phyloP scores from a whole-genome alignment of 2,329 filamentous ascomycete species.

The Cytospora chrysosperma region DNA sequence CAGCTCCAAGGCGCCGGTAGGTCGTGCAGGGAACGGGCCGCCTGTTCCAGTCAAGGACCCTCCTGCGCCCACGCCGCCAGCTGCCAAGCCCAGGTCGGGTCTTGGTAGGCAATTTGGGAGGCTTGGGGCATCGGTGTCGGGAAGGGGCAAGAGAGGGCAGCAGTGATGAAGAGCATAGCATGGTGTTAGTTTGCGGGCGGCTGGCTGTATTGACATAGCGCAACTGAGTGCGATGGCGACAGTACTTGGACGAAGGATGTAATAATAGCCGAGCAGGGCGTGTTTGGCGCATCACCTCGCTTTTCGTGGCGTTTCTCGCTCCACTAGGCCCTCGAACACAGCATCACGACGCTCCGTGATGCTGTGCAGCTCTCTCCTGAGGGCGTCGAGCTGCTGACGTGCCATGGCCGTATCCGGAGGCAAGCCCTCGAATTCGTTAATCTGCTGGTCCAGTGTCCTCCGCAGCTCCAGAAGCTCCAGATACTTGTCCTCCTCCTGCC shows the following conservation, averaged over 20 bases:
- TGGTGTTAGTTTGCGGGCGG: not conserved
- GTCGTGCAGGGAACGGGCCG: slow-evolving; percentile 37
- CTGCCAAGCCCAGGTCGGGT: slow-evolving; percentile 59
- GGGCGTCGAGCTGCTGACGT: slow-evolving; percentile 64
- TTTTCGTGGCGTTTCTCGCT: slow-evolving; percentile 56
- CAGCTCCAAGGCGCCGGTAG: slow-evolving; percentile 37
- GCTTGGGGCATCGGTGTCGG: slow-evolving; percentile 68
- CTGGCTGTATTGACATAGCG: not conserved
- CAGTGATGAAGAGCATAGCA: slow-evolving; percentile 27
- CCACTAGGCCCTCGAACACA: slow-evolving; percentile 72
- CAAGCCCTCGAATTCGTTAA: slow-evolving; percentile 68
- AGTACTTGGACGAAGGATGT: not conserved
- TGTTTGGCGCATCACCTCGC: slow-evolving; percentile 30
- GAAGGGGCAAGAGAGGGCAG: slow-evolving; percentile 56
- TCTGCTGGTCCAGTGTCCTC: slow-evolving; percentile 58
- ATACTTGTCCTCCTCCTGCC: slow-evolving; percentile 58
- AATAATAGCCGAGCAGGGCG: not conserved
- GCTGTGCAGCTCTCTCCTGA: slow-evolving; percentile 62
- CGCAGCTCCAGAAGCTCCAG: slow-evolving; percentile 56
- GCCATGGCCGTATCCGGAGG: slow-evolving; percentile 70
- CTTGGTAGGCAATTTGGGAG: slow-evolving; percentile 69
- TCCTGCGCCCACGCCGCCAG: slow-evolving; percentile 42
- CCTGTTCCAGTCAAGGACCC: slow-evolving; percentile 52
- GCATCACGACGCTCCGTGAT: slow-evolving; percentile 65
- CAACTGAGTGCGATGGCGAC: not conserved